Percentiles rank a stretch among this genome's conserved stretches.
phyloP scores from a whole-genome alignment of 2,329 filamentous ascomycete genomes.

The Fusarium burgessii region DNA sequence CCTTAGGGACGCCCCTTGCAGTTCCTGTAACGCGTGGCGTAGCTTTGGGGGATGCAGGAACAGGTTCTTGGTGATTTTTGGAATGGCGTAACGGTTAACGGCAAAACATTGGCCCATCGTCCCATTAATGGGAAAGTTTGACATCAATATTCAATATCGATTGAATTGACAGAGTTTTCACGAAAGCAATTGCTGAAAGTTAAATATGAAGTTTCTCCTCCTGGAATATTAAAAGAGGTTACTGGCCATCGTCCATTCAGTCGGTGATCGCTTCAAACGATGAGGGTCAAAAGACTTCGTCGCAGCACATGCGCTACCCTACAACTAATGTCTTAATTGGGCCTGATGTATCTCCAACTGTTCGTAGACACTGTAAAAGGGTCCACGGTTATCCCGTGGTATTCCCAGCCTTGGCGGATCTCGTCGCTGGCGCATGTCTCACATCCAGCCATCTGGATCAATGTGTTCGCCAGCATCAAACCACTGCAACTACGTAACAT shows the following conservation, averaged over 20 bases:
- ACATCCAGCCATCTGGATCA: constrained; percentile 16
- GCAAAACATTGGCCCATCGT: background rate
- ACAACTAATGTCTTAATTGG: background rate
- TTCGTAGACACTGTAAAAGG: background rate
- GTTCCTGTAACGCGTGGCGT: constrained; percentile 12
- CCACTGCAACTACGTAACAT: background rate
- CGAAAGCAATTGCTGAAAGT: no score
- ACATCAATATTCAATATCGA: no score
- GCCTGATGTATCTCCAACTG: fast-evolving
- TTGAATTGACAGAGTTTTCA: no score
- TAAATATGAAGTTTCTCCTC: background rate
- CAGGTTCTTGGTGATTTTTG: background rate
- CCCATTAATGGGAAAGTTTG: no score
- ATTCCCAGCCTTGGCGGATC: constrained; percentile 14
- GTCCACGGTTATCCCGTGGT: background rate
- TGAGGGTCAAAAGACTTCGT: background rate
- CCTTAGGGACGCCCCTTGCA: constrained; percentile 4
- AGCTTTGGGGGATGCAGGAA: background rate
- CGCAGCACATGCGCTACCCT: background rate
- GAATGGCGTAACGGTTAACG: constrained; percentile 14
- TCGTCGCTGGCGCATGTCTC: constrained; percentile 25
- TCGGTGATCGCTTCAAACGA: background rate
- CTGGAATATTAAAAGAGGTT: background rate
- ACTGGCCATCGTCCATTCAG: background rate
- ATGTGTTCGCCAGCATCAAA: background rate